Evolutionary conservation across 1,284 basidiomycete species (phyloP).

Genomic region (Moesziomyces parantarcticus): DNA sequence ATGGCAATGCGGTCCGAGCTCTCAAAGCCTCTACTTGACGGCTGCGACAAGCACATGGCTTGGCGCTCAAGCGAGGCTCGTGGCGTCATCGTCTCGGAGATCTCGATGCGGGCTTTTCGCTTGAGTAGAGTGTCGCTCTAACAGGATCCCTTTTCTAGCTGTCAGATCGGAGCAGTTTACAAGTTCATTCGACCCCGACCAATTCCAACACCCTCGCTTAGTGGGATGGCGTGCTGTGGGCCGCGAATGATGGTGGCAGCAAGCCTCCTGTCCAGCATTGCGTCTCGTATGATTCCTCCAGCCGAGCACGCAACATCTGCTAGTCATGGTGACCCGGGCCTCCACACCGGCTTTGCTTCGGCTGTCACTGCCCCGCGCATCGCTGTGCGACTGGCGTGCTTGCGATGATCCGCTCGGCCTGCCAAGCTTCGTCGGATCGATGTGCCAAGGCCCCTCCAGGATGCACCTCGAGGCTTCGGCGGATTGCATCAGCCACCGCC

Average conservation of each 20-base stretch:
- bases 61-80: slow-evolving; percentile 35
- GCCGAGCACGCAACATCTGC: neutral
- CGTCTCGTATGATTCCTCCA: neutral
- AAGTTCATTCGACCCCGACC: neutral
- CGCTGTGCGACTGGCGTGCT: neutral
- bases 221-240: neutral
- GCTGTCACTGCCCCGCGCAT: neutral
- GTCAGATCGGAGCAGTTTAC: neutral
- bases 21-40: neutral
- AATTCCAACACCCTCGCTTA: neutral
- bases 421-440: too few species aligned
- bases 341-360: neutral
- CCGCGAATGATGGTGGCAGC: neutral
- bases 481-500: too few species aligned
- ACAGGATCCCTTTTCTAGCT: too few species aligned
- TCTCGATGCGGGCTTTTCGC: neutral
- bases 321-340: neutral
- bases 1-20: neutral
- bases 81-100: slow-evolving; percentile 11
- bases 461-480: neutral
- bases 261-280: neutral
- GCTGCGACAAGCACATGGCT: neutral
- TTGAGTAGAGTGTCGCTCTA: too few species aligned
- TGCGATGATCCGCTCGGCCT: neutral
- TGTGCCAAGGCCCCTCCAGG: neutral